Conservation (phyloP, 1,284 basidiomycete genomes). For the Moniliophthora roreri region DNA sequence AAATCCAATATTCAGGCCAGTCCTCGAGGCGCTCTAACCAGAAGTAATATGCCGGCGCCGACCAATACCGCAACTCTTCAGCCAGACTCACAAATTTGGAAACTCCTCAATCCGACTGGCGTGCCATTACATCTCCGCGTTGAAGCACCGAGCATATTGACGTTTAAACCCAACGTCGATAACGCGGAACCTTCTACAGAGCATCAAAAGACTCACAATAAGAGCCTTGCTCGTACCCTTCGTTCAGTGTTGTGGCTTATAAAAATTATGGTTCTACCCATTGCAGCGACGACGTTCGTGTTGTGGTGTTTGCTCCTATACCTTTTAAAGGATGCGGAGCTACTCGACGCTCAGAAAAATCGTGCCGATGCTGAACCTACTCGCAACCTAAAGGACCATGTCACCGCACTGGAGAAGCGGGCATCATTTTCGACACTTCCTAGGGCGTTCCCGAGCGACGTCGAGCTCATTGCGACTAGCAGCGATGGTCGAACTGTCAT, state of each 20-base stretch:
- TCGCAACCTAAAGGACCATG: slow-evolving; percentile 30
- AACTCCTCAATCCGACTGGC: slow-evolving; percentile 73
- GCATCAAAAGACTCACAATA: slow-evolving; percentile 18
- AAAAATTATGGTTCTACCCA: slow-evolving; percentile 86
- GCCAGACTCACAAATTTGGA: slow-evolving; percentile 76
- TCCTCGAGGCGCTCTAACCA: slow-evolving; percentile 36
- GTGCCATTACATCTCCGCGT: slow-evolving; percentile 73
- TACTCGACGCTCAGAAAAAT: slow-evolving; percentile 83
- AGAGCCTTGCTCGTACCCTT: slow-evolving; percentile 40
- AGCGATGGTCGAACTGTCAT: slow-evolving; percentile 62
- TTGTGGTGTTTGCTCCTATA: slow-evolving; percentile 86
- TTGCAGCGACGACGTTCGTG: slow-evolving; percentile 71
- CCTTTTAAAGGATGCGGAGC: slow-evolving; percentile 88
- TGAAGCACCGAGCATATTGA: slow-evolving; percentile 77
- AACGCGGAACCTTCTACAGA: slow-evolving; percentile 12
- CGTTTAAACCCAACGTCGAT: slow-evolving; percentile 49
- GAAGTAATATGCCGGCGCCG: slow-evolving; percentile 23
- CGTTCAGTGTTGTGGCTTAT: slow-evolving; percentile 69
- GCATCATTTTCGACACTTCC: slow-evolving; percentile 72
- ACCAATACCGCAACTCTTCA: slow-evolving; percentile 33
- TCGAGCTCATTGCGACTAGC: slow-evolving; percentile 78
- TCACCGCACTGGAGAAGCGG: slow-evolving; percentile 40
- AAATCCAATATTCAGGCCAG: slow-evolving; percentile 24
- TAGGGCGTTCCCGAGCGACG: slow-evolving; percentile 75
- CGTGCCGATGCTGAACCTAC: slow-evolving; percentile 41